Evolutionary conservation across 106 monocot species (phyloP).

Genomic region (Cymbidium sinense): DNA sequence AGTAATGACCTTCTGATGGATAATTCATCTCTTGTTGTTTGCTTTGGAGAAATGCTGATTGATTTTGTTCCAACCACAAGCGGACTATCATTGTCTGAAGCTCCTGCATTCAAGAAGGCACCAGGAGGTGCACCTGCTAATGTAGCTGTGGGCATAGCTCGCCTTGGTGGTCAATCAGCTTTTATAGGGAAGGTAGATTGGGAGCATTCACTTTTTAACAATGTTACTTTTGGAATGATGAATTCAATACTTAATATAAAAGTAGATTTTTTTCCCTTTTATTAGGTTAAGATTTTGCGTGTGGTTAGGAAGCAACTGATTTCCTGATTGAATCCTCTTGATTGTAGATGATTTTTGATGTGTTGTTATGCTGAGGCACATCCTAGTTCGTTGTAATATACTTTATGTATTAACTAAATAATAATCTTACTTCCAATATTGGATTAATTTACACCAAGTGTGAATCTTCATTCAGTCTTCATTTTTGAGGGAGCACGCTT

Average conservation of each 20-base stretch:
- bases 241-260: not conserved
- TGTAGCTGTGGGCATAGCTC: conserved; percentile 91
- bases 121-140: conserved; percentile 95
- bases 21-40: conserved; percentile 44
- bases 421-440: not conserved
- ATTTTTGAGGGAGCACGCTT: not conserved
- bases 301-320: not conserved
- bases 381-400: not conserved
- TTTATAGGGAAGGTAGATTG: conserved; percentile 82
- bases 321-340: not conserved
- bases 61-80: conserved; percentile 82
- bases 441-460: not conserved
- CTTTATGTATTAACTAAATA: not conserved
- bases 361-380: not conserved
- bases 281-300: not conserved
- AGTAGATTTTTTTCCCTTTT: not conserved
- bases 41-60: conserved; percentile 87
- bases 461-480: not conserved
- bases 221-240: not conserved
- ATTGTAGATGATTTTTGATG: not conserved
- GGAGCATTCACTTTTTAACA: not conserved
- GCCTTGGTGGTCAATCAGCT: conserved; percentile 88
- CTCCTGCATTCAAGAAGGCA: conserved; percentile 94
- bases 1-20: conserved; percentile 12
- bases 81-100: conserved; percentile 70